Conservation (phyloP, 371 early-diverging fungal genomes). For the Mucor indicus region DNA sequence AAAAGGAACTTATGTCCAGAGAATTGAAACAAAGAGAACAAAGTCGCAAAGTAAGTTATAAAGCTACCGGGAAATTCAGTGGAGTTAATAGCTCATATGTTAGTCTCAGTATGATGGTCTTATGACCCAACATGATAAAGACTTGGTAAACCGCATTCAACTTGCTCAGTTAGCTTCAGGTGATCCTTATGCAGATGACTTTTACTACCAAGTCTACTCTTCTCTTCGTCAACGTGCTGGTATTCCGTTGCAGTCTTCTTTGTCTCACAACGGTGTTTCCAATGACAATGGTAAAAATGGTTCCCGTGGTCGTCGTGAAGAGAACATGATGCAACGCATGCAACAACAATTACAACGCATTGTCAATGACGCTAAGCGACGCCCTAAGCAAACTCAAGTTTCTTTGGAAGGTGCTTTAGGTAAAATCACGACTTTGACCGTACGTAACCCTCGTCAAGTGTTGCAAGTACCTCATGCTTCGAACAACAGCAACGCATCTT, state of each 20-base stretch:
- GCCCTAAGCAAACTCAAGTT: conserved; percentile 80
- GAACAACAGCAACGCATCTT: background rate
- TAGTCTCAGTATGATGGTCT: conserved; percentile 79
- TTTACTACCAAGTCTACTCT: conserved; percentile 90
- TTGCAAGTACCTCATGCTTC: conserved; percentile 53
- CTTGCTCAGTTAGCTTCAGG: conserved; percentile 89
- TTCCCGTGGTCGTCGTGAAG: conserved; percentile 44
- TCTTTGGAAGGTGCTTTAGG: conserved; percentile 94
- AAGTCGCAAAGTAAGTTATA: conserved; percentile 33
- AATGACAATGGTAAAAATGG: conserved; percentile 15
- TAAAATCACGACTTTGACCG: conserved; percentile 85
- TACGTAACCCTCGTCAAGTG: conserved; percentile 84
- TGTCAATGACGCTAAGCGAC: conserved; percentile 85
- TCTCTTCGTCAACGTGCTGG: conserved; percentile 65
- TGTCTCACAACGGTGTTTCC: background rate
- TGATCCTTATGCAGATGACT: conserved; percentile 89
- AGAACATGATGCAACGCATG: conserved; percentile 70
- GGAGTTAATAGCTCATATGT: background rate
- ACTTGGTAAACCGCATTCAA: conserved; percentile 88
- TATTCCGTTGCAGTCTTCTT: conserved; percentile 35
- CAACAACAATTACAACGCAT: conserved; percentile 92
- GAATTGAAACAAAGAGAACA: conserved; percentile 48
- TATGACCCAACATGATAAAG: conserved; percentile 93
- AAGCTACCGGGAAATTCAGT: background rate
- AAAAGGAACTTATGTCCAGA: conserved; percentile 29